phyloP scores from a whole-genome alignment of 2,329 filamentous ascomycete species.

The Stagonosporopsis tanaceti region DNA sequence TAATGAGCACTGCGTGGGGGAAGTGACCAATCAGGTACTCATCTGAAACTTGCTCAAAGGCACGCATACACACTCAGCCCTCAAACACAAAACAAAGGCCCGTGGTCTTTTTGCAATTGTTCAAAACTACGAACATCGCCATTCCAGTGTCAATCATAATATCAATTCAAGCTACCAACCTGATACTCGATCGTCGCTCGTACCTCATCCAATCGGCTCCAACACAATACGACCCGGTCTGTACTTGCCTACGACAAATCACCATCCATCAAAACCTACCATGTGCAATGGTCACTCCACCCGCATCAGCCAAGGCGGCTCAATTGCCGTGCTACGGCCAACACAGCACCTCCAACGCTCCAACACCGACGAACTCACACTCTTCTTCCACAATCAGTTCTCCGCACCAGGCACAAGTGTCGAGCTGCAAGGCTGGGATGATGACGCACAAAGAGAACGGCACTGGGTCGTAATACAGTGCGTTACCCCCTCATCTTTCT shows the following conservation, averaged over 20 bases:
- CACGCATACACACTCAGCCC: conserved; percentile 37
- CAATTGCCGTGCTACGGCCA: conserved; percentile 44
- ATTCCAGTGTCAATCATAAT: not conserved
- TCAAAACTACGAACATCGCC: not conserved
- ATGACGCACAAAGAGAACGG: conserved; percentile 13
- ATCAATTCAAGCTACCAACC: not conserved
- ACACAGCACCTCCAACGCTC: conserved; percentile 17
- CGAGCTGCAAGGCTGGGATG: conserved; percentile 34
- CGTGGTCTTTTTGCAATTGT: not conserved
- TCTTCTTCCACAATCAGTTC: conserved; percentile 42
- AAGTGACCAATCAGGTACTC: conserved; percentile 41
- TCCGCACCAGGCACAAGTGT: conserved; percentile 36
- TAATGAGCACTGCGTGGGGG: conserved; percentile 25
- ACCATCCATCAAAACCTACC: not conserved
- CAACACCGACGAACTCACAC: conserved; percentile 31
- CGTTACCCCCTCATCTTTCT: not conserved
- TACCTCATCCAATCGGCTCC: not conserved
- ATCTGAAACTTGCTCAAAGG: conserved; percentile 49
- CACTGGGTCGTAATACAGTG: conserved; percentile 47
- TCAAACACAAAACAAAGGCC: not conserved
- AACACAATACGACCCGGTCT: too few species aligned
- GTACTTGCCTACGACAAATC: not conserved
- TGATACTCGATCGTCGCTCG: not conserved
- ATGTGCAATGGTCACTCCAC: conserved; percentile 32
- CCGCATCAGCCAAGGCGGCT: conserved; percentile 45